A percentile compares a stretch with the other conserved stretches of the same genome.
Evolutionary conservation across 257 asterid genomes (phyloP).

Genomic region (Asclepias syriaca): DNA sequence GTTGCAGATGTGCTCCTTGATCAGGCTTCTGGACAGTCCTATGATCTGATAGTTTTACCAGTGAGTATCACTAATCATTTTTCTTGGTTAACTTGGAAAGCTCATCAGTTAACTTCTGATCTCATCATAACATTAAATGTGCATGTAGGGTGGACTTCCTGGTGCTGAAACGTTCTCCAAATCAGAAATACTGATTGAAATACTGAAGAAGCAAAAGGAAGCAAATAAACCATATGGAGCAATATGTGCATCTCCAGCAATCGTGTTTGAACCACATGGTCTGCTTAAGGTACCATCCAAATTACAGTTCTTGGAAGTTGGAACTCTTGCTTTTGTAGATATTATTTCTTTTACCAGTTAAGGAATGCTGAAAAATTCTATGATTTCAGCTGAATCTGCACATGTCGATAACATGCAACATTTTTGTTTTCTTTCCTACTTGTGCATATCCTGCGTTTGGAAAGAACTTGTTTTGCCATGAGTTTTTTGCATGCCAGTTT

Average conservation of each 20-base stretch:
- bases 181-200: slow-evolving; percentile 62
- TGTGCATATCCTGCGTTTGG: not conserved
- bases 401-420: not conserved
- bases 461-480: not conserved
- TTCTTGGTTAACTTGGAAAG: not conserved
- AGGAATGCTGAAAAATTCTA: not conserved
- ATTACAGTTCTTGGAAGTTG: not conserved
- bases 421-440: not conserved
- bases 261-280: slow-evolving; percentile 84
- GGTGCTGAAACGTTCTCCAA: slow-evolving; percentile 88
- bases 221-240: slow-evolving; percentile 72
- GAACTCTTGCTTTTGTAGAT: not conserved
- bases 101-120: not conserved
- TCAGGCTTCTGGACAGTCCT: slow-evolving; percentile 53
- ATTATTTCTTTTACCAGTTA: not conserved
- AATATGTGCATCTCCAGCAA: slow-evolving; percentile 95
- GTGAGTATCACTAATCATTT: slow-evolving; percentile 34
- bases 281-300: slow-evolving; percentile 55
- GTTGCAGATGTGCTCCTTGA: slow-evolving; percentile 82
- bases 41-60: slow-evolving; percentile 78
- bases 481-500: not conserved
- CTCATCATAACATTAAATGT: not conserved
- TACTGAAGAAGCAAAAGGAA: slow-evolving; percentile 76
- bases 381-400: not conserved
- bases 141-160: slow-evolving; percentile 83